Base-by-base conservation (phyloP, 441 rosid genomes). In the Biscutella laevigata region DNA sequence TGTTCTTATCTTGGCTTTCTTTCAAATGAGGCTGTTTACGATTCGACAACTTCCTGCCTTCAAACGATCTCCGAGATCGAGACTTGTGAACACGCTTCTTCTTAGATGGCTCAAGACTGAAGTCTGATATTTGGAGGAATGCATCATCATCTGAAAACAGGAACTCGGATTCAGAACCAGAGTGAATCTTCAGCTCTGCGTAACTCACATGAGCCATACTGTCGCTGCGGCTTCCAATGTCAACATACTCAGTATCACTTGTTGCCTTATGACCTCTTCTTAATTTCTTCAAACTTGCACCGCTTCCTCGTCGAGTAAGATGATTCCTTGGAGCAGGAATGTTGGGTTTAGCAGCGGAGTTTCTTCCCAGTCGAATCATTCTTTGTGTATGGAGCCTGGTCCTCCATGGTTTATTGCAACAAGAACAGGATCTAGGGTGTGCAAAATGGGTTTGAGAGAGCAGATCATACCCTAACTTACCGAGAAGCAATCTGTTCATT, bases 401-500 rank as follows among this genome's bases (percentile, higher is more conserved):
- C 55, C 49, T 65, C 84, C 77, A 77, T 20, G 83, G 77, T 58
- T 72, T 78, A 56, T 55, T 42, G 57, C 95, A 86, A 59, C 95
- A 86, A 26, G 82, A 71, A 69, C 95, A 81, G 10, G 73, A 43
- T 57, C 57, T 70, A 35, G 57, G 56, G 26, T 74, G 61, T 62
- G 57, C 34, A 43, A 63, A 51, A 30, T 75, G 79, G 48, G 42
- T 46, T 28, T 50, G 72, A 24, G 54, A 69, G 33, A 63, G 68
- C 42, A 53, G 45, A 52, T 77, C 75, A 36, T 60, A 62, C 6
- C 83, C 86, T 34, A 74, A 19, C 26, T 76, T 79, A 54, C 73
- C 81, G 4, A 66, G 20, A 66, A 76, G 48, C 22, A 67, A 44
- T 50, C 77, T 67, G 47, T 74, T 56, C 53, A 51, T 63, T 24